phyloP scores from a whole-genome alignment of 176 grass and related monocot species.

The Oropetium thomaeum region DNA sequence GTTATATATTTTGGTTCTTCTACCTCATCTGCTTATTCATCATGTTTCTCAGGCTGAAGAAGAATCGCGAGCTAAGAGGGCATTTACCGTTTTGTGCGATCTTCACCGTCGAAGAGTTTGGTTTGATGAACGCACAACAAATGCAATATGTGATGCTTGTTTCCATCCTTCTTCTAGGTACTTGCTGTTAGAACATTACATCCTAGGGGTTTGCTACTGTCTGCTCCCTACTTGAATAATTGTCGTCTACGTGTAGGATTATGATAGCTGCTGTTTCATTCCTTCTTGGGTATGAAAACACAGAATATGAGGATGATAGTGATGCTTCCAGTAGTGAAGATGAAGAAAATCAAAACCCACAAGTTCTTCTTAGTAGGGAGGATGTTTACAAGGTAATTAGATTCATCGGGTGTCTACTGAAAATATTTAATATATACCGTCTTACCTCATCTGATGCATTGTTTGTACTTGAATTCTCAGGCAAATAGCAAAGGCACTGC shows the following conservation, averaged over 20 bases:
- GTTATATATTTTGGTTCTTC: too few relatives aligned
- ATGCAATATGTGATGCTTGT: conserved; percentile 88
- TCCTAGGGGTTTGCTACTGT: neutral
- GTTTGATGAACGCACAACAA: conserved; percentile 93
- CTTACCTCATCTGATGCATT: conserved; percentile 6
- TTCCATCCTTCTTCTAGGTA: conserved; percentile 90
- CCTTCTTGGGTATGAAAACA: conserved; percentile 90
- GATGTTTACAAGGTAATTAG: conserved; percentile 91
- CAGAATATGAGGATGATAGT: conserved; percentile 67
- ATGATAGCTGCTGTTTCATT: conserved; percentile 85
- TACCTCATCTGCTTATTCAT: neutral
- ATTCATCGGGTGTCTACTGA: neutral
- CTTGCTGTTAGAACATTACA: conserved; percentile 8
- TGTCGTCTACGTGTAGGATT: conserved; percentile 51
- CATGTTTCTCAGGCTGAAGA: conserved; percentile 63
- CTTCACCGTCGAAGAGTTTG: conserved; percentile 86
- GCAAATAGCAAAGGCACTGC: conserved; percentile 79
- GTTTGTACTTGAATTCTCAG: conserved; percentile 36
- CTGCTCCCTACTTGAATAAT: conserved; percentile 19
- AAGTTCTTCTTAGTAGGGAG: conserved; percentile 73
- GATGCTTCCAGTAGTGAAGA: conserved; percentile 82
- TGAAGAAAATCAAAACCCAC: conserved; percentile 54
- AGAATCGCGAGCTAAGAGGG: conserved; percentile 81
- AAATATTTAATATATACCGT: neutral
- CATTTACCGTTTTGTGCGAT: conserved; percentile 85